These are phyloP conservation scores for Papiliotrema terrestris DNA, from an alignment of 1,284 basidiomycete species.

Conservation along the genomic window DNA sequence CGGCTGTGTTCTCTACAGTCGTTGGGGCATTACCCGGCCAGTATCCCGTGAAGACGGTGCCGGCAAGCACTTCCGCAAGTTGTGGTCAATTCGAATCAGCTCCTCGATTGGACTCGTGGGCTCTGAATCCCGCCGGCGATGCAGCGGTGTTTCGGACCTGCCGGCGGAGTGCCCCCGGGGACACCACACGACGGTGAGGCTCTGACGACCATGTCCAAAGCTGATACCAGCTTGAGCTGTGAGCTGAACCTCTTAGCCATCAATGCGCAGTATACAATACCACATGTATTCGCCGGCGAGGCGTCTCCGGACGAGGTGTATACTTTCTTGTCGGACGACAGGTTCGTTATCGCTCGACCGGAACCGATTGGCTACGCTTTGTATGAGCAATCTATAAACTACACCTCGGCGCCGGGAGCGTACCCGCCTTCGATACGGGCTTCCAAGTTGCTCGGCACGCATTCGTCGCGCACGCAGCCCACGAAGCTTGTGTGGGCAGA, in stretches of 20 bases:
- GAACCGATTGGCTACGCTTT: neutral
- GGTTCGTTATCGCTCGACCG: conserved; percentile 8
- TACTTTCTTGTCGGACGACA: conserved; percentile 14
- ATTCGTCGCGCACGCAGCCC: neutral
- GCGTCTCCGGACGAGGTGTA: conserved; percentile 9
- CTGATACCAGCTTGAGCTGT: conserved; percentile 5
- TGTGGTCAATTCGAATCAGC: conserved; percentile 1
- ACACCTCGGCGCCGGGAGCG: neutral
- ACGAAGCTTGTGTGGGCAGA: neutral
- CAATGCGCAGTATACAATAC: conserved; percentile 19
- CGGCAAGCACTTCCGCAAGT: neutral
- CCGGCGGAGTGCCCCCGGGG: neutral
- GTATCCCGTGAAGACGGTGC: neutral
- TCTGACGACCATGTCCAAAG: neutral
- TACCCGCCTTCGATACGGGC: neutral
- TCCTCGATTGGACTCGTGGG: conserved; percentile 17
- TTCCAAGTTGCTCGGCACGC: neutral
- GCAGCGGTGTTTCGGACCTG: conserved; percentile 14
- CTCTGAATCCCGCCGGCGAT: conserved; percentile 21
- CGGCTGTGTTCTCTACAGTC: neutral
- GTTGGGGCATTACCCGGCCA: neutral
- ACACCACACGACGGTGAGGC: neutral
- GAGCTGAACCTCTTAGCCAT: conserved; percentile 21
- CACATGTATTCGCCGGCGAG: conserved; percentile 6
- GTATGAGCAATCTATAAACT: neutral